phyloP scores from a whole-genome alignment of 1,139 yeast genomes.

The Blastobotrys apis region DNA sequence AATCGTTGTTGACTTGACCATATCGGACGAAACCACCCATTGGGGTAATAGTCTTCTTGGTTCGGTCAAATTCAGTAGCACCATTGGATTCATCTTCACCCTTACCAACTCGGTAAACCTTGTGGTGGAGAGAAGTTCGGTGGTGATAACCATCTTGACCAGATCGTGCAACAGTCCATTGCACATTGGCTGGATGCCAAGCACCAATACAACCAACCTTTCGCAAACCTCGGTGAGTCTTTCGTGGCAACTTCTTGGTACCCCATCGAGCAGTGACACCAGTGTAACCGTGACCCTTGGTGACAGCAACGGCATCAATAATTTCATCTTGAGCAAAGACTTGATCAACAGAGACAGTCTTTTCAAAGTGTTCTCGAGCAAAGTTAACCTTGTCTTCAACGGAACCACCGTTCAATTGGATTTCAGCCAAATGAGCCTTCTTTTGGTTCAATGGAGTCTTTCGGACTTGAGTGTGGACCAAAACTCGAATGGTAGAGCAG shows the following conservation, averaged over 20 bases:
- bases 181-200: constrained; percentile 99
- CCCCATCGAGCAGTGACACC: constrained; percentile 99
- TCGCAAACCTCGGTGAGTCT: constrained; percentile 99
- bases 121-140: constrained; percentile 99
- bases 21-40: constrained; percentile 99
- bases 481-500: constrained; percentile 97
- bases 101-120: constrained; percentile 98
- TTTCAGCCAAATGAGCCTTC: constrained; percentile 99
- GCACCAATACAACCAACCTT: constrained; percentile 99
- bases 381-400: constrained; percentile 95
- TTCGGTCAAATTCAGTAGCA: constrained; percentile 98
- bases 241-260: constrained; percentile 99
- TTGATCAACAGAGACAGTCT: constrained; percentile 92
- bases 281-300: constrained; percentile 99
- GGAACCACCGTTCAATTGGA: constrained; percentile 99
- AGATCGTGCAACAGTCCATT: constrained; percentile 99
- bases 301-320: constrained; percentile 97
- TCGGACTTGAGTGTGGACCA: constrained; percentile 99
- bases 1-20: constrained; percentile 98
- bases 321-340: constrained; percentile 98
- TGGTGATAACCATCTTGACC: constrained; percentile 99
- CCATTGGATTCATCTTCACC: constrained; percentile 92
- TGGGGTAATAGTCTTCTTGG: constrained; percentile 99
- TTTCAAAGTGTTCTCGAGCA: constrained; percentile 99
- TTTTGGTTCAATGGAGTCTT: constrained; percentile 98